Evolutionary conservation across 495 filamentous ascomycete genomes (phyloP), one percentile per base, ranked within the genome.

Genomic region (Trypethelium eluteriae): DNA sequence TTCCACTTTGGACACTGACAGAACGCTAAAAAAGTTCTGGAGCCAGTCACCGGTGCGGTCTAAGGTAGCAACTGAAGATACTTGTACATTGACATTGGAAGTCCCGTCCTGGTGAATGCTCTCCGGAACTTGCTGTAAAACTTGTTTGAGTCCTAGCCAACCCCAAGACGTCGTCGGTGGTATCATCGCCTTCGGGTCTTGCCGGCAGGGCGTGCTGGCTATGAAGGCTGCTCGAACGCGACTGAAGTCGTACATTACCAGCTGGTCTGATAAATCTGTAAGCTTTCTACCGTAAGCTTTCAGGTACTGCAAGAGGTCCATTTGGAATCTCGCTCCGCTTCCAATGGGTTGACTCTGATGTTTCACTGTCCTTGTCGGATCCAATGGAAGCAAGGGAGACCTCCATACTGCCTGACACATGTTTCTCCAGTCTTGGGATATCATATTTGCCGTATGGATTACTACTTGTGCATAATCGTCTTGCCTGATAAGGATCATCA

Each of bases 371-470:
- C 1, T 32, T 0, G 11, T 36, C 6, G 5, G 14, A 7, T 14
- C 18, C 53, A 83, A 62, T 36, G 89, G 89, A 7, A 96, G 85
- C 0, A 86, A 74, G 25, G 91, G 92, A 7, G 91, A 93, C 38
- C 78, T 80, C 92, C 92, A 97, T 32, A 87, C 84, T 1, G 87
- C 92, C 72, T 97, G 91, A 0, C 85, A 86, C 90, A 96, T 89
- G 70, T 93, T 92, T 7, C 77, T 80, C 92, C 93, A 97, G 77
- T 97, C 93, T 59, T 84, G 81, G 34, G 80, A 74, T 53, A 96
- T 92, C 85, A 96, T 89, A 69, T 97, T 96, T 11, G 91, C 91
- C 0, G 93, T 97, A 68, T 94, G 90, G 47, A 96, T 93, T 18
- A 95, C 76, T 16, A 96, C 77, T 62, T 96, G 89, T 3, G 89